Conservation (phyloP, 768 basidiomycete species). For the Termitomyces sp. region DNA sequence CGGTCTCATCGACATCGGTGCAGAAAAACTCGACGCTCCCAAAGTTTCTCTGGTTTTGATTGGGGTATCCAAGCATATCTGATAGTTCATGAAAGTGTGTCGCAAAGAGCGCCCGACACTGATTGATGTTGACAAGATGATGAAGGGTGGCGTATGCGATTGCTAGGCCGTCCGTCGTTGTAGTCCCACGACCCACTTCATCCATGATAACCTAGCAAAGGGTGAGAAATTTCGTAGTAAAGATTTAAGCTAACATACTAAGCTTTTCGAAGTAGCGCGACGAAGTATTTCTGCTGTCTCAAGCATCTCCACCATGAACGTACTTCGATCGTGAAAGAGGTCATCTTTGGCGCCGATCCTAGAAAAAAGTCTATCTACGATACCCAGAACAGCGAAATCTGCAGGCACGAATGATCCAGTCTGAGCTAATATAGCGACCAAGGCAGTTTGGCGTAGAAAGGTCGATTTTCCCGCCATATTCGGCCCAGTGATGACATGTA, state of each 20-base stretch:
- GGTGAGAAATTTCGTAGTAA: background rate
- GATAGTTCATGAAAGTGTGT: conserved; percentile 98
- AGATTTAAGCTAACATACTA: conserved; percentile 48
- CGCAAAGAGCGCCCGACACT: conserved; percentile 87
- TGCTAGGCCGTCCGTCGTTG: conserved; percentile 86
- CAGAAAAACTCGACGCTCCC: conserved; percentile 78
- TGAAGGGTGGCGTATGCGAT: conserved; percentile 91
- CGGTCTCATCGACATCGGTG: conserved; percentile 78
- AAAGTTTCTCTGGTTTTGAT: conserved; percentile 46
- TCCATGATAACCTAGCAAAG: conserved; percentile 90
- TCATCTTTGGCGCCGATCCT: conserved; percentile 95
- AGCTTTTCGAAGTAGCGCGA: conserved; percentile 76
- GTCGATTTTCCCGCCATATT: conserved; percentile 98
- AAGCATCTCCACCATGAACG: conserved; percentile 98
- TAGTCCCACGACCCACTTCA: conserved; percentile 97
- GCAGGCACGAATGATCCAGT: conserved; percentile 94
- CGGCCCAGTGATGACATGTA: conserved; percentile 89
- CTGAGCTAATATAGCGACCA: conserved; percentile 89
- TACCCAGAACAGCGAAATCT: conserved; percentile 70
- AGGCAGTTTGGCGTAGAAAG: conserved; percentile 84
- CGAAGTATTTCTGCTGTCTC: conserved; percentile 90
- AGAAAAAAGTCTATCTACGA: conserved; percentile 92
- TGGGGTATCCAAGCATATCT: conserved; percentile 69
- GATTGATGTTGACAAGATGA: conserved; percentile 68
- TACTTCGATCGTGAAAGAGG: conserved; percentile 87